Evolutionary conservation across 192 early-diverging fungal genomes (phyloP).

Genomic region (Linnemannia hyalina): DNA sequence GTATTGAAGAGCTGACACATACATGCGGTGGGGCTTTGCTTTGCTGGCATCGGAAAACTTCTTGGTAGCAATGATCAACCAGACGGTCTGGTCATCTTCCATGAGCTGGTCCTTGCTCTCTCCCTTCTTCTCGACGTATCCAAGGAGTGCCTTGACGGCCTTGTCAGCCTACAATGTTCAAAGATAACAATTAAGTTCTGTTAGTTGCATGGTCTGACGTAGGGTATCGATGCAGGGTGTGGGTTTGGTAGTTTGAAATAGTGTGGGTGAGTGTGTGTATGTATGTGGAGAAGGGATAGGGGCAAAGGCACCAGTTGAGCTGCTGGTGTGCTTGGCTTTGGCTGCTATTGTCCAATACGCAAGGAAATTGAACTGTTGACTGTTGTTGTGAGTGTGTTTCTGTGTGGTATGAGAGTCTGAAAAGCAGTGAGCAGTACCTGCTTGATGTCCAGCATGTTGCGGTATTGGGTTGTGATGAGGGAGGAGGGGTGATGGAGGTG

Average conservation of each 20-base stretch:
- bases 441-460: constrained; percentile 38
- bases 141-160: constrained; percentile 70
- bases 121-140: constrained; percentile 53
- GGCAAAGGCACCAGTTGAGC: not conserved
- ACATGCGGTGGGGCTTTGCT: constrained; percentile 81
- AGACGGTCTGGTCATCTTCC: constrained; percentile 66
- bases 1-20: constrained; percentile 13
- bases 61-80: constrained; percentile 77
- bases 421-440: constrained; percentile 15
- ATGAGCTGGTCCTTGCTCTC: constrained; percentile 64
- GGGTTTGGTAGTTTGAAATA: not conserved
- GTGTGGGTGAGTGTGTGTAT: not conserved
- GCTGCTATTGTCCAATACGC: not conserved
- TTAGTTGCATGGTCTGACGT: not conserved
- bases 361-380: not conserved
- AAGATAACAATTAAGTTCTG: not conserved
- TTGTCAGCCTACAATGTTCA: constrained; percentile 62
- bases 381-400: not conserved
- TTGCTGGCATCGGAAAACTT: constrained; percentile 70
- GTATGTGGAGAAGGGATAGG: not conserved
- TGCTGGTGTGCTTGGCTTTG: not conserved
- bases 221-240: not conserved
- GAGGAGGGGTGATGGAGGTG: not conserved
- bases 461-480: constrained; percentile 11
- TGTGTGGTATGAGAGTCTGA: not conserved